These are phyloP conservation scores for Pichia manshurica DNA, from an alignment of 805 yeast genomes.

Conservation along the genomic window DNA sequence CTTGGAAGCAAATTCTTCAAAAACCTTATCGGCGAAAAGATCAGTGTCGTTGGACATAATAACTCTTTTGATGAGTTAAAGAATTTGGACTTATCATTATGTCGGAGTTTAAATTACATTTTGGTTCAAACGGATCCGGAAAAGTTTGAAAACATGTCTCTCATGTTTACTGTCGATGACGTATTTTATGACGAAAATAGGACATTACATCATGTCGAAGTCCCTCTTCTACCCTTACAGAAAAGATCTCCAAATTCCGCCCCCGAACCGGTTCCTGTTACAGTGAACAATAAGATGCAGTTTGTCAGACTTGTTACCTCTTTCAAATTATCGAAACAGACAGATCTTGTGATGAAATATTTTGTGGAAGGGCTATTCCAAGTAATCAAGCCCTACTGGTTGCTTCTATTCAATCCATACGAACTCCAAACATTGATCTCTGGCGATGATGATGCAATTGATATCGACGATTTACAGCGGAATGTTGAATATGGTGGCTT, in stretches of 20 bases:
- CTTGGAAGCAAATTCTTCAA: slow-evolving; percentile 29
- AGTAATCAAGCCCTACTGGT: slow-evolving; percentile 68
- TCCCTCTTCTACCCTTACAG: slow-evolving; percentile 63
- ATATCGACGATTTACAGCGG: slow-evolving; percentile 59
- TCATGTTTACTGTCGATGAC: slow-evolving; percentile 63
- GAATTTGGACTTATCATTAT: slow-evolving; percentile 63
- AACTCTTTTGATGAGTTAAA: slow-evolving; percentile 75
- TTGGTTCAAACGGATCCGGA: slow-evolving; percentile 42
- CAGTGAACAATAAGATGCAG: slow-evolving; percentile 53
- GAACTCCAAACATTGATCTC: slow-evolving; percentile 83
- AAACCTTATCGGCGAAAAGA: slow-evolving; percentile 17
- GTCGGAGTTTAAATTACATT: slow-evolving; percentile 57
- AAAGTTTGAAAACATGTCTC: slow-evolving; percentile 53
- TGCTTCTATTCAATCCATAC: slow-evolving; percentile 74
- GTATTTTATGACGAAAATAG: slow-evolving; percentile 28
- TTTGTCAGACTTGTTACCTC: slow-evolving; percentile 75
- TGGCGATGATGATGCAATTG: slow-evolving; percentile 67
- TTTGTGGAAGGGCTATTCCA: slow-evolving; percentile 68
- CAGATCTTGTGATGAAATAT: slow-evolving; percentile 51
- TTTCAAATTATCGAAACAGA: slow-evolving; percentile 63
- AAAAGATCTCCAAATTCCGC: slow-evolving; percentile 24
- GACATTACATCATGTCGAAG: slow-evolving; percentile 30
- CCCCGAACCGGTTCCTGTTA: slow-evolving; percentile 38
- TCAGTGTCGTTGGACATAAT: slow-evolving; percentile 28
- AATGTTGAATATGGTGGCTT: slow-evolving; percentile 59